Evolutionary conservation across 345 rosid species (phyloP), one percentile per base, ranked within the genome.

Genomic region (Aquilaria malaccensis): DNA sequence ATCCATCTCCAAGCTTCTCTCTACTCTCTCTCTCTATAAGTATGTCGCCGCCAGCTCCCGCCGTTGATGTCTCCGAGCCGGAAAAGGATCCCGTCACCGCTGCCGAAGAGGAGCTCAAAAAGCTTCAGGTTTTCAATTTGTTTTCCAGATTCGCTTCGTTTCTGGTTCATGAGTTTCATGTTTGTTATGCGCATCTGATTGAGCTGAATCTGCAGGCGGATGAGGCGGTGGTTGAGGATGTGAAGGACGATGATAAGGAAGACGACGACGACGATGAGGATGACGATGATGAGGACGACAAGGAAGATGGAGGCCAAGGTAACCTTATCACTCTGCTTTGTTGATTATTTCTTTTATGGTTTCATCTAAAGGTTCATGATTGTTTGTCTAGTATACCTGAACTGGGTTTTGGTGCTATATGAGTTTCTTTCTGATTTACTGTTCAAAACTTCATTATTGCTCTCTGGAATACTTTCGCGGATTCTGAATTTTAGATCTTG

Each of bases 251-350:
- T 2, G 84, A 84, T 3, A 58, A 78, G 3, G 81, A 87, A 0
- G 96, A 81, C 2, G 93, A 82, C 0, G 91, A 83, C 0, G 91
- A 87, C 0, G 95, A 83, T 0, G 91, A 85, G 0, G 95, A 87
- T 12, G 92, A 83, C 3, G 91, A 81, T 13, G 91, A 88, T 2
- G 89, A 82, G 3, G 90, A 79, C 14, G 84, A 80, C 29, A 77
- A 85, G 57, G 86, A 82, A 0, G 95, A 81, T 52, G 89, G 72
- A 0, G 72, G 80, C 65, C 77, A 67, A 52, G 94, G 96, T 89
- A 47, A 41, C 29, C 58, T 2, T 37, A 13, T 53, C 30, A 3
- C 7, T 9, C 5, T 37, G 43, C 43, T 37, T 37, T 2, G 4
- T 37, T 37, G 43, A 37, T 37, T 37, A 37, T 37, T 9, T 37